phyloP scores from a whole-genome alignment of 495 filamentous ascomycete species.

The Tuber aestivum region DNA sequence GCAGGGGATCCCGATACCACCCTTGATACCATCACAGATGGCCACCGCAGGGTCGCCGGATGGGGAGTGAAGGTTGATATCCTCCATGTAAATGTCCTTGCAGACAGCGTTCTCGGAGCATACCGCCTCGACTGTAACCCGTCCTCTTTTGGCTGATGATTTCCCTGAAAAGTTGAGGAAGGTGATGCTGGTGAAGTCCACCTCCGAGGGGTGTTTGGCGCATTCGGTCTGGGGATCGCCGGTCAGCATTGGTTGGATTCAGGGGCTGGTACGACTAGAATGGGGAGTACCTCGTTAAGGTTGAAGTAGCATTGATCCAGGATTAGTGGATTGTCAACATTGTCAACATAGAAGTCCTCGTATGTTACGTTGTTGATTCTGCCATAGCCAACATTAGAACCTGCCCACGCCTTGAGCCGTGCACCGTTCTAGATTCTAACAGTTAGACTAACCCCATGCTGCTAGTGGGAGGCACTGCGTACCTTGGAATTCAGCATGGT shows the following conservation, averaged over 20 bases:
- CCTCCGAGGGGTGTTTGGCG: conserved; percentile 49
- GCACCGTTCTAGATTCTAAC: conserved; percentile 48
- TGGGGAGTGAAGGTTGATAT: conserved; percentile 51
- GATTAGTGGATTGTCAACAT: conserved; percentile 53
- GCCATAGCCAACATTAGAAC: conserved; percentile 52
- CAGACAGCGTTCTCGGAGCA: conserved; percentile 55
- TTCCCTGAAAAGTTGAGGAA: conserved; percentile 56
- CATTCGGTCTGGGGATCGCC: conserved; percentile 46
- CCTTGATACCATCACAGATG: conserved; percentile 52
- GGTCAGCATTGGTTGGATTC: conserved; percentile 1
- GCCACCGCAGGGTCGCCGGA: conserved; percentile 48
- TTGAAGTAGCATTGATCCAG: conserved; percentile 57
- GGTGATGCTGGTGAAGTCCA: conserved; percentile 53
- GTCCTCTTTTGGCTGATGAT: conserved; percentile 50
- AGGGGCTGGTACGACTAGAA: neutral
- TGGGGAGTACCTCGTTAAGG: conserved; percentile 43
- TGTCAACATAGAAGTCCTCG: conserved; percentile 53
- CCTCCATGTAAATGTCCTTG: conserved; percentile 49
- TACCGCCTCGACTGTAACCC: conserved; percentile 49
- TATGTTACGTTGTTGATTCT: conserved; percentile 57
- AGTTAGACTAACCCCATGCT: neutral
- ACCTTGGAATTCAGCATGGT: conserved; percentile 51
- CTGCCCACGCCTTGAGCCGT: conserved; percentile 55
- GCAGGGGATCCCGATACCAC: conserved; percentile 51
- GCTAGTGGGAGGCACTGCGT: neutral